Conservation (phyloP, 2,329 filamentous ascomycete species). For the Ceratocystis huliohia region DNA sequence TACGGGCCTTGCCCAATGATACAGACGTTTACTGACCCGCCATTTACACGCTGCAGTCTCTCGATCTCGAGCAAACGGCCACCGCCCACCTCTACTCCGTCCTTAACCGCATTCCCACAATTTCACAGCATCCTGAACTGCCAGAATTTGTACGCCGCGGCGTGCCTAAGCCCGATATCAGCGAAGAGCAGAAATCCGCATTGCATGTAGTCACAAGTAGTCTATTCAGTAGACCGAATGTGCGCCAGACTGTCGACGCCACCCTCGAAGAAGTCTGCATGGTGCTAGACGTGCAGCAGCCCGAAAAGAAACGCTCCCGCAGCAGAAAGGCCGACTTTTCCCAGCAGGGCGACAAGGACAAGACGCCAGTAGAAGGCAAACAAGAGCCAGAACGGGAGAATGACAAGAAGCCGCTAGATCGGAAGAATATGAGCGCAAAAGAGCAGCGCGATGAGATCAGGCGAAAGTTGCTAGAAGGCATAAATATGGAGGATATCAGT, state of each 20-base stretch:
- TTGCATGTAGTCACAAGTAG: conserved; percentile 49
- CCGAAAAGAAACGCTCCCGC: conserved; percentile 32
- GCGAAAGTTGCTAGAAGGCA: conserved; percentile 15
- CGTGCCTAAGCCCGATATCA: conserved; percentile 38
- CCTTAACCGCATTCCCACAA: conserved; percentile 40
- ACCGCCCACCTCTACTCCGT: conserved; percentile 43
- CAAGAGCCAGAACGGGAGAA: conserved; percentile 21
- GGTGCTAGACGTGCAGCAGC: conserved; percentile 36
- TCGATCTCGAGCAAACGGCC: conserved; percentile 46
- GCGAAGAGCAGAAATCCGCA: conserved; percentile 39
- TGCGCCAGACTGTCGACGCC: conserved; percentile 38
- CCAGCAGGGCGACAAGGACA: conserved; percentile 23
- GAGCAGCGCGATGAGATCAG: conserved; percentile 13
- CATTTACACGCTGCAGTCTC: conserved; percentile 31
- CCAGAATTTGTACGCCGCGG: conserved; percentile 37
- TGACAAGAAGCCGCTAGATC: conserved; percentile 22
- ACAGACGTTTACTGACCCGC: conserved; percentile 12
- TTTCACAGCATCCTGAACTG: conserved; percentile 39
- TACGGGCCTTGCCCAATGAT: neutral
- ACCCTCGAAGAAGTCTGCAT: conserved; percentile 39
- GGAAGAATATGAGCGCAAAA: conserved; percentile 26
- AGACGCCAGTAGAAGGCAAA: conserved; percentile 25
- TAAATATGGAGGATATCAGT: conserved; percentile 19
- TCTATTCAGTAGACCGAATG: conserved; percentile 40
- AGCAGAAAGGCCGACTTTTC: conserved; percentile 24